phyloP scores from a whole-genome alignment of 73 alveolate genomes.

The Paramecium sexaurelia region DNA sequence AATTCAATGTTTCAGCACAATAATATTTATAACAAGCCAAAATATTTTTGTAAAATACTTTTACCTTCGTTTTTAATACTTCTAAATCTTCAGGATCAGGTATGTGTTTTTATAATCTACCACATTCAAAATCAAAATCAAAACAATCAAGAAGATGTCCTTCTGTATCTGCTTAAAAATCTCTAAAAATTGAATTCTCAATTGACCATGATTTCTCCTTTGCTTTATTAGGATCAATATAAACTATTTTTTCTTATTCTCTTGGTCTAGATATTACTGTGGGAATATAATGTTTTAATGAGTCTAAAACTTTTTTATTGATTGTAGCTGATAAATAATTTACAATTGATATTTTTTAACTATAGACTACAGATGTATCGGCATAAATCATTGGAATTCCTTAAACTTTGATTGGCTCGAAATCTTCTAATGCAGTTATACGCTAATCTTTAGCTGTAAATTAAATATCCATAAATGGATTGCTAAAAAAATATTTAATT shows the following conservation, averaged over 20 bases:
- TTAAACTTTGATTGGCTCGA: background rate
- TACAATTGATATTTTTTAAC: constrained; percentile 30
- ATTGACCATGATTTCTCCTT: constrained; percentile 39
- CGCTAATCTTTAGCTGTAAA: constrained; percentile 40
- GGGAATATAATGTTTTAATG: constrained; percentile 21
- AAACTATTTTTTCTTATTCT: constrained; percentile 36
- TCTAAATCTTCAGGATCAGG: constrained; percentile 52
- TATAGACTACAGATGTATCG: background rate
- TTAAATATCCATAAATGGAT: constrained; percentile 45
- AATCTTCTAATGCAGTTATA: constrained; percentile 1
- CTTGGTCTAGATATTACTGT: constrained; percentile 35
- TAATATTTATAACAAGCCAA: constrained; percentile 49
- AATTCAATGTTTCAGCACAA: constrained; percentile 44
- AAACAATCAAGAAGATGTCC: constrained; percentile 51
- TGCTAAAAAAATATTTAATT: constrained; percentile 49
- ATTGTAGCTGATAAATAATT: background rate
- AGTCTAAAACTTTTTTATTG: constrained; percentile 29
- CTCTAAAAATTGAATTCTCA: constrained; percentile 46
- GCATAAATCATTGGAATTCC: constrained; percentile 53
- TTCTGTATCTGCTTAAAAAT: constrained; percentile 52
- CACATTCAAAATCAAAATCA: constrained; percentile 56
- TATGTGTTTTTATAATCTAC: constrained; percentile 40
- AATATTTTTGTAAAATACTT: background rate
- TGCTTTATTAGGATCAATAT: constrained; percentile 34
- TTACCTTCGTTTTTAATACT: background rate